These are phyloP conservation scores for Perkinsus olseni DNA, from an alignment of 169 alveolate genomes.

Conservation along the genomic window DNA sequence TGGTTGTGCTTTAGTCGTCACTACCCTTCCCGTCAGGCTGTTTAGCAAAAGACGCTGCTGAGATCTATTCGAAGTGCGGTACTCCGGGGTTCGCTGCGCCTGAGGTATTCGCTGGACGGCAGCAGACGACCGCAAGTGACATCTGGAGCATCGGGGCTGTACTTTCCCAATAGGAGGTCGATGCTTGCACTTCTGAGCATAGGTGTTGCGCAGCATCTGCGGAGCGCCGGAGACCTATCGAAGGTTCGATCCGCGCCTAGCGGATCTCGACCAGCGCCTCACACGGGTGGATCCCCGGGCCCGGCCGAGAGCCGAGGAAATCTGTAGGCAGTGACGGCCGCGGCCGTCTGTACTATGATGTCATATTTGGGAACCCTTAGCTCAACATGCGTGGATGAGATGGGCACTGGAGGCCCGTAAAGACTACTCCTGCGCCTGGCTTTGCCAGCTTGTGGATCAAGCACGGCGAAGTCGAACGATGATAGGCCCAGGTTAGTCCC, in stretches of 20 bases:
- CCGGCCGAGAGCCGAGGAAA: neutral
- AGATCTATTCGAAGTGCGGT: neutral
- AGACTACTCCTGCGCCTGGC: neutral
- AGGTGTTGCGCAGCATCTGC: neutral
- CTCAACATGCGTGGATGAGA: neutral
- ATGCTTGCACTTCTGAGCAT: neutral
- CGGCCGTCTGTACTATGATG: neutral
- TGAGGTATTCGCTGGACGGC: neutral
- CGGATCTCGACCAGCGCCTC: neutral
- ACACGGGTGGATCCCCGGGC: neutral
- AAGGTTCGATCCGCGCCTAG: neutral
- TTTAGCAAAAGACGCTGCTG: neutral
- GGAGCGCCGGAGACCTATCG: neutral
- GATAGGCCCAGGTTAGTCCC: no score
- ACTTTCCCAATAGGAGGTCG: neutral
- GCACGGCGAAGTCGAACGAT: neutral
- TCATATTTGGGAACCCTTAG: neutral
- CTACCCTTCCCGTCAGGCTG: neutral
- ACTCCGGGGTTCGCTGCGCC: neutral
- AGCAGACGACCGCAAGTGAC: neutral
- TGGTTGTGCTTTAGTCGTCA: neutral
- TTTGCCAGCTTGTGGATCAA: neutral
- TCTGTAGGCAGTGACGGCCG: neutral
- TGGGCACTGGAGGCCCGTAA: neutral
- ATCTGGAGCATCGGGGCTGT: neutral